Evolutionary conservation across 2,329 filamentous ascomycete species (phyloP).

Genomic region (Fusarium sp.): DNA sequence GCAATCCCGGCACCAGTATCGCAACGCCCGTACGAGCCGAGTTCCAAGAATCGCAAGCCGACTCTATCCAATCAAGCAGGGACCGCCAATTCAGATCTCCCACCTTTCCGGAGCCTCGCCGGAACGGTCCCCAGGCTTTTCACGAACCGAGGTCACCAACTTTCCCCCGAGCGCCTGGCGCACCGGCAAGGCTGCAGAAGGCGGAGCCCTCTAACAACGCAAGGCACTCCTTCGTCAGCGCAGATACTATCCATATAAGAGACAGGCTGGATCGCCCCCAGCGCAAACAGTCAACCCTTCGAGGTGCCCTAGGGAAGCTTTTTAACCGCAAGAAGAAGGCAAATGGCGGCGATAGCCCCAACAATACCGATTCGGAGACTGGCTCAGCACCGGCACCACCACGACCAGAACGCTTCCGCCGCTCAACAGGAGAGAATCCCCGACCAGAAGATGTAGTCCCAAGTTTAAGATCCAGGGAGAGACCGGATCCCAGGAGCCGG

Average conservation of each 20-base stretch:
- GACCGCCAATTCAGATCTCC: constrained; percentile 30
- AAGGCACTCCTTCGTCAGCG: constrained; percentile 63
- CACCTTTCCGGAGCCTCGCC: constrained; percentile 31
- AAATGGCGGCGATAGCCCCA: constrained; percentile 32
- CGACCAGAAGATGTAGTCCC: constrained; percentile 27
- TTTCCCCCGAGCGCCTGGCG: constrained; percentile 19
- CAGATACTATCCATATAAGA: constrained; percentile 36
- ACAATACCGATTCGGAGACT: constrained; percentile 39
- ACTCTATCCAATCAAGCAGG: constrained; percentile 17
- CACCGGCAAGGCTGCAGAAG: constrained; percentile 34
- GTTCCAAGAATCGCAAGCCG: constrained; percentile 36
- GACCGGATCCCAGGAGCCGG: constrained; percentile 53
- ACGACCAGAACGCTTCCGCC: constrained; percentile 41
- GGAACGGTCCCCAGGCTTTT: constrained; percentile 17
- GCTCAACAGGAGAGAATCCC: constrained; percentile 28
- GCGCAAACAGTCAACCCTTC: constrained; percentile 69
- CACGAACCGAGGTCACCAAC: constrained; percentile 24
- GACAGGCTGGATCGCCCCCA: constrained; percentile 52
- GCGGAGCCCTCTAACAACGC: constrained; percentile 54
- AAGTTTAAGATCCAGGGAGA: constrained; percentile 28
- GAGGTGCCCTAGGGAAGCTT: constrained; percentile 66
- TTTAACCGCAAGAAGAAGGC: constrained; percentile 69
- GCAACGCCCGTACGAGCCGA: constrained; percentile 47
- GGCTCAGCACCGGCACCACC: constrained; percentile 39
- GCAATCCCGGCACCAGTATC: constrained; percentile 55